These are phyloP conservation scores for Akanthomyces muscarius DNA, from an alignment of 2,329 filamentous ascomycete genomes.

Conservation along the genomic window DNA sequence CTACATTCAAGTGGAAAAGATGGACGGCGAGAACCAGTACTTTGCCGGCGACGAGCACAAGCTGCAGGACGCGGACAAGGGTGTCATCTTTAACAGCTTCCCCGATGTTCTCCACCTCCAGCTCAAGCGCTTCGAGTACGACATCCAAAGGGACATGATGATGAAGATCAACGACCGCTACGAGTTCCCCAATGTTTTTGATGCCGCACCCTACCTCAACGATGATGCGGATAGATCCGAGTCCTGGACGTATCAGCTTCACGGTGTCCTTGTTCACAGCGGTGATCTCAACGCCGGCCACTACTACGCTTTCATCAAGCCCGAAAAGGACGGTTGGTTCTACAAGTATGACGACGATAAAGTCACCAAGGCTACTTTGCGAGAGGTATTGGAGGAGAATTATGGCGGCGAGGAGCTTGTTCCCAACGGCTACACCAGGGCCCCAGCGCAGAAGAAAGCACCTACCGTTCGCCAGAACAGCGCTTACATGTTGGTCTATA, in stretches of 20 bases:
- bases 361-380: conserved; percentile 87
- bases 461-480: conserved; percentile 68
- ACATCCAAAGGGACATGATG: conserved; percentile 93
- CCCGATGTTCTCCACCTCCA: conserved; percentile 92
- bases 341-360: conserved; percentile 97
- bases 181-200: conserved; percentile 80
- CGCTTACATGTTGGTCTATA: conserved; percentile 98
- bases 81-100: conserved; percentile 94
- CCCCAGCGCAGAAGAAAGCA: conserved; percentile 49
- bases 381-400: conserved; percentile 93
- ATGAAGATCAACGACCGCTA: conserved; percentile 97
- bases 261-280: conserved; percentile 93
- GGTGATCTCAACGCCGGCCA: conserved; percentile 96
- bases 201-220: conserved; percentile 82
- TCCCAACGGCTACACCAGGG: conserved; percentile 44
- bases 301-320: conserved; percentile 96
- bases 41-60: conserved; percentile 86
- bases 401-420: conserved; percentile 81
- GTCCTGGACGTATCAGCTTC: conserved; percentile 85
- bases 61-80: conserved; percentile 94
- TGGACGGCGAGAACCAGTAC: conserved; percentile 98
- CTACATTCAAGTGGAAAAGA: conserved; percentile 93
- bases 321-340: conserved; percentile 87
- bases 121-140: conserved; percentile 96
- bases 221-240: conserved; percentile 84